phyloP scores from a whole-genome alignment of 208 protist species.

The Crithidia brevicula region DNA sequence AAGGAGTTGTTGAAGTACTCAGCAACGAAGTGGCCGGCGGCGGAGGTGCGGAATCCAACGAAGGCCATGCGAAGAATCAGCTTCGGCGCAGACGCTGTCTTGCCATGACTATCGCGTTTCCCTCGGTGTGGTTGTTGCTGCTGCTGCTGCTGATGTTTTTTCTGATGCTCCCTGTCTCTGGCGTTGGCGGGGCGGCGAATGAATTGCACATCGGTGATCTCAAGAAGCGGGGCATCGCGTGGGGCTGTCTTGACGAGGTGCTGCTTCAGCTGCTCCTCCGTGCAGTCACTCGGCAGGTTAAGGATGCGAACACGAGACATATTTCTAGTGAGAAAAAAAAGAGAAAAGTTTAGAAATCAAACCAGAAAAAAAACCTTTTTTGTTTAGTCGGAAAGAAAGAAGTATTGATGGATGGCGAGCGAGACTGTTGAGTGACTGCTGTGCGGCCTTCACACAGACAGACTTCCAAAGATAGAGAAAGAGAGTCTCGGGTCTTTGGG shows the following conservation, averaged over 20 bases:
- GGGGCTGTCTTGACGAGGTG: constrained; percentile 81
- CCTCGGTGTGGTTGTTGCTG: constrained; percentile 3
- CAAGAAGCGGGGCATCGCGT: constrained; percentile 78
- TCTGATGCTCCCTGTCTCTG: constrained; percentile 20
- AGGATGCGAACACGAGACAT: constrained; percentile 95
- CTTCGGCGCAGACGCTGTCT: not conserved
- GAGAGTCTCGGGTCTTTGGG: too few species aligned
- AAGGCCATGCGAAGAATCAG: constrained; percentile 96
- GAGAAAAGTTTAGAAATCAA: constrained; percentile 10
- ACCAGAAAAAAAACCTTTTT: not conserved
- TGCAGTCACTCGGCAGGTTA: constrained; percentile 94
- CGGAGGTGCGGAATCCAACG: constrained; percentile 91
- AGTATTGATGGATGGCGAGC: too few species aligned
- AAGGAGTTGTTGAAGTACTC: constrained; percentile 94
- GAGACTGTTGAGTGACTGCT: too few species aligned
- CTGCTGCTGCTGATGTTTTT: constrained; percentile 25
- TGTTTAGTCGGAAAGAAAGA: too few species aligned
- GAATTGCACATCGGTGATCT: constrained; percentile 85
- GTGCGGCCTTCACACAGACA: too few species aligned
- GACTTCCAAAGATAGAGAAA: too few species aligned
- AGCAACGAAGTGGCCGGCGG: constrained; percentile 88
- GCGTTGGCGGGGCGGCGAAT: constrained; percentile 37
- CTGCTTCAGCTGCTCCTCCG: constrained; percentile 89
- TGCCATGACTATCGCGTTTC: not conserved
- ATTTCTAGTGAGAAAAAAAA: too few species aligned